Evolutionary conservation across 257 asterid species (phyloP), one percentile per base, ranked within the genome.

Genomic region (Dorcoceras hygrometricum): DNA sequence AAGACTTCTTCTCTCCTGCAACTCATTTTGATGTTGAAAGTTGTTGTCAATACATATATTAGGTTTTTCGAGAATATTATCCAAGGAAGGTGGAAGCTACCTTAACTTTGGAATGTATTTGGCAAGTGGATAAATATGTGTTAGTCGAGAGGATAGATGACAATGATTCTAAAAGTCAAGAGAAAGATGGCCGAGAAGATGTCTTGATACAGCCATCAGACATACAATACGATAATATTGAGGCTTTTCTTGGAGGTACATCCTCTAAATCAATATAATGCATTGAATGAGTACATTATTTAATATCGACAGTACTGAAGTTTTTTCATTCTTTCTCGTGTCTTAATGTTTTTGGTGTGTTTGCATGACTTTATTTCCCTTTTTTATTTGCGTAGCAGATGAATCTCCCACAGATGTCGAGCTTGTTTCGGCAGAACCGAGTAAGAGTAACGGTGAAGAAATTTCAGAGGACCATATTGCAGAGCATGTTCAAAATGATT

Each of bases 1-100:
- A 54, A n/a, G n/a, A n/a, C n/a, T n/a, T 34, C 12, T 14, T 36
- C 69, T 16, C 8, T 28, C 25, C 12, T 39, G 25, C 46, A 50
- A 55, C 9, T 75, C 69, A 19, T 53, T 71, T 53, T 74, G 54
- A 62, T 73, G 50, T 68, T 34, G 24, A 65, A 63, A 50, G 59
- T 62, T 59, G 29, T 65, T 70, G 70, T 51, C 14, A n/a, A 39
- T 76, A 71, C 55, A 22, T 60, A 64, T 14, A 50, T 69, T 86
- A 90, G 99, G 90, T 83, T 18, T 90, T 83, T 34, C 82, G 93
- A 74, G 97, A 94, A 75, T 88, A 82, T 78, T 84, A 82, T 80
- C 98, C 98, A 3, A 70, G 20, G 51, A 92, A 86, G 69, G 86
- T 79, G 74, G 84, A 80, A 62, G 79, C 57, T 22, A 43, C 50